Percentiles rank a stretch among this genome's conserved stretches.
Conservation (phyloP, 2,329 filamentous ascomycete species). For the Fusarium sp. region DNA sequence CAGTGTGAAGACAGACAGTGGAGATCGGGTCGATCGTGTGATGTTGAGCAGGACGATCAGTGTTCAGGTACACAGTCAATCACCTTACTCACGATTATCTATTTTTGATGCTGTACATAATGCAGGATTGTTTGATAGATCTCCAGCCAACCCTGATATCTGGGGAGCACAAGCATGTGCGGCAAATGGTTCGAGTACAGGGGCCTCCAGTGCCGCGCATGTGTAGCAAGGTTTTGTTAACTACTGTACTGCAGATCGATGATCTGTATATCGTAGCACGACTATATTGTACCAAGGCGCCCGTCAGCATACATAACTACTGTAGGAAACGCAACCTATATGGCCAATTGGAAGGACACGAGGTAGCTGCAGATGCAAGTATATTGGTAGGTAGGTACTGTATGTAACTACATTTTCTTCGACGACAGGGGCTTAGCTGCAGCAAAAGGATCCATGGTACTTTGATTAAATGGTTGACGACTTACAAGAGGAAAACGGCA, state of each 20-base stretch:
- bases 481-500: neutral
- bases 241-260: slow-evolving; percentile 33
- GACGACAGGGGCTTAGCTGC: no score
- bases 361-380: slow-evolving; percentile 13
- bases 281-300: slow-evolving; percentile 13
- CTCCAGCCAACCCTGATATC: slow-evolving; percentile 19
- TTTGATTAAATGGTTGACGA: neutral
- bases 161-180: slow-evolving; percentile 33
- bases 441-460: neutral
- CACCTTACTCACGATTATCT: slow-evolving; percentile 2
- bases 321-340: neutral
- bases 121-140: slow-evolving; percentile 30
- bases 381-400: neutral
- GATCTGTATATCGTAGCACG: slow-evolving; percentile 34
- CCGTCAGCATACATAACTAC: slow-evolving; percentile 6
- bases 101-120: slow-evolving; percentile 2
- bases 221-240: slow-evolving; percentile 27
- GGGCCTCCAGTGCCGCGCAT: slow-evolving; percentile 26
- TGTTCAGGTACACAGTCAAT: neutral
- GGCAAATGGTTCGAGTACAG: slow-evolving; percentile 20
- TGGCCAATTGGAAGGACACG: slow-evolving; percentile 3
- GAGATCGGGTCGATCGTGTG: neutral
- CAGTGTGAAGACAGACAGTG: neutral
- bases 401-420: no score
- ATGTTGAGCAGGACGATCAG: neutral